Conservation (phyloP, 2,329 filamentous ascomycete genomes). For the Aspergillus cejpii region DNA sequence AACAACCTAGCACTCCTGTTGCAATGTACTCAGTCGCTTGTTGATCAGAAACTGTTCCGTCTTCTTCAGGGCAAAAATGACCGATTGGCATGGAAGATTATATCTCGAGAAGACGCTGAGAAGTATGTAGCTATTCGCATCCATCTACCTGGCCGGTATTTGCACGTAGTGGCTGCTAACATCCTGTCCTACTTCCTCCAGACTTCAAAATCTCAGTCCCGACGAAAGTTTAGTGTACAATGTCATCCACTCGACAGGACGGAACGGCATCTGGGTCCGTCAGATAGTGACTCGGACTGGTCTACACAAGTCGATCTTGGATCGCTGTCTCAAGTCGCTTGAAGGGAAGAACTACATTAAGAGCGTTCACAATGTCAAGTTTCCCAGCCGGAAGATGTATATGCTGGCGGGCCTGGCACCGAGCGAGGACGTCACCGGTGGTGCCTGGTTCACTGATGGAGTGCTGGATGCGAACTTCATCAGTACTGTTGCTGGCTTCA, state of each 20-base stretch:
- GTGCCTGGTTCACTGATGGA: conserved; percentile 89
- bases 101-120: conserved; percentile 44
- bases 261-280: conserved; percentile 85
- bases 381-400: conserved; percentile 89
- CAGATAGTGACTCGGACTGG: conserved; percentile 72
- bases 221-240: conserved; percentile 83
- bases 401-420: conserved; percentile 81
- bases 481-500: conserved; percentile 62
- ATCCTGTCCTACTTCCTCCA: conserved; percentile 11
- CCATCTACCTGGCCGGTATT: neutral
- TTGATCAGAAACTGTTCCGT: conserved; percentile 43
- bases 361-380: conserved; percentile 84
- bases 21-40: conserved; percentile 41
- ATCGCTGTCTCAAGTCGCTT: conserved; percentile 74
- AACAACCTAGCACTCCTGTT: conserved; percentile 40
- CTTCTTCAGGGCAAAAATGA: conserved; percentile 41
- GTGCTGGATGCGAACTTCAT: conserved; percentile 87
- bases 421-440: conserved; percentile 83
- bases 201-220: conserved; percentile 45
- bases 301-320: conserved; percentile 76
- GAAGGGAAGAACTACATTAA: conserved; percentile 77
- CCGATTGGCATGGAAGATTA: conserved; percentile 44
- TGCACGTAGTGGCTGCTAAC: conserved; percentile 6
- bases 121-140: conserved; percentile 35
- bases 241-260: conserved; percentile 77